Conservation (phyloP, 768 basidiomycete species). For the Tulasnella sp. region DNA sequence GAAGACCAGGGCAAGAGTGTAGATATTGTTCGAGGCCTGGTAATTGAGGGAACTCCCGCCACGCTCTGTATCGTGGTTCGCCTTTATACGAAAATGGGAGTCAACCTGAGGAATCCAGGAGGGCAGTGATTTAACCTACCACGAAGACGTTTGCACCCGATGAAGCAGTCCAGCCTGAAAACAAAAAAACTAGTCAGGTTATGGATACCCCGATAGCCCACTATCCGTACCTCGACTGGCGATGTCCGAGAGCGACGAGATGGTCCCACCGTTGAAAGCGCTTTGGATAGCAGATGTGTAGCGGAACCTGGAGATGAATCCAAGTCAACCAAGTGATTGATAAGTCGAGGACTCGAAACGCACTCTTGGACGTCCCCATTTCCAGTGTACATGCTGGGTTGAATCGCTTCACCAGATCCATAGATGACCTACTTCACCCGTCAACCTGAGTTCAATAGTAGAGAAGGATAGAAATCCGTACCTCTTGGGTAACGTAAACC, state of each 20-base stretch:
- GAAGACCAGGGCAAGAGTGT: conserved; percentile 53
- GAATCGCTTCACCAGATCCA: conserved; percentile 45
- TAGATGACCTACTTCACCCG: conserved; percentile 27
- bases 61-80: conserved; percentile 65
- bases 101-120: neutral
- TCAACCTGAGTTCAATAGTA: neutral
- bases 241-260: conserved; percentile 40
- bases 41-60: conserved; percentile 48
- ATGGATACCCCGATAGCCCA: neutral
- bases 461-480: neutral
- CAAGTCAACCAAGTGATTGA: neutral
- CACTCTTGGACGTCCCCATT: conserved; percentile 61
- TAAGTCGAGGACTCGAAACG: conserved; percentile 4
- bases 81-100: conserved; percentile 13
- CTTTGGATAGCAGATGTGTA: conserved; percentile 47
- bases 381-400: conserved; percentile 48
- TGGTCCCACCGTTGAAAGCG: conserved; percentile 46
- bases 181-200: neutral
- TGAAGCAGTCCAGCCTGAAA: conserved; percentile 50
- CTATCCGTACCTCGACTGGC: conserved; percentile 37
- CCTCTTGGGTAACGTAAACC: conserved; percentile 60
- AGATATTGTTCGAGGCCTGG: conserved; percentile 58
- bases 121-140: neutral
- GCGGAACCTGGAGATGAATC: conserved; percentile 38
- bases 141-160: conserved; percentile 55